Conservation (phyloP, 305 asterid species). For the Rubia balearica region DNA sequence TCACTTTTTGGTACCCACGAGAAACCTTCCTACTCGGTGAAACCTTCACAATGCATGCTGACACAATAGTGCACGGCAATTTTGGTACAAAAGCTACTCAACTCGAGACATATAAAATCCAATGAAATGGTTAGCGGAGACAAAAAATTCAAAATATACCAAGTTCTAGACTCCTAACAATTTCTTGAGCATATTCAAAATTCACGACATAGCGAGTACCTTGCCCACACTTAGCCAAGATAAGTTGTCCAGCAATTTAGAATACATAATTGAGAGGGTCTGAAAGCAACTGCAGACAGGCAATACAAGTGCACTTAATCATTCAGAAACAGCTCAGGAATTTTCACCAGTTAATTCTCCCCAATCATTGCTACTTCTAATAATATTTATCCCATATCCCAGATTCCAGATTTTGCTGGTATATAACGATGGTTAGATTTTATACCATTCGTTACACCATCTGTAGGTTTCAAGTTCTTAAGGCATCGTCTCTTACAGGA, state of each 20-base stretch:
- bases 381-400: conserved; percentile 40
- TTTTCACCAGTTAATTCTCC: conserved; percentile 33
- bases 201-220: conserved; percentile 7
- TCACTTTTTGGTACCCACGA: too few species aligned
- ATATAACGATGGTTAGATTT: conserved; percentile 1
- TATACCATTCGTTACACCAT: too few species aligned
- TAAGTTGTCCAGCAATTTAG: not conserved
- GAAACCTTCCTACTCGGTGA: not conserved
- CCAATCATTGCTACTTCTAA: conserved; percentile 61
- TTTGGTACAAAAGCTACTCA: not conserved
- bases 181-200: not conserved
- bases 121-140: not conserved
- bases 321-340: conserved; percentile 19
- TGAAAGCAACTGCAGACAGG: conserved; percentile 7
- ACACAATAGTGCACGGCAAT: not conserved
- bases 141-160: not conserved
- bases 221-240: not conserved
- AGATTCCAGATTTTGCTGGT: conserved; percentile 17
- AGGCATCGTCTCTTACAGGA: conserved; percentile 16
- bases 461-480: conserved; percentile 13
- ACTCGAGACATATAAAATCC: too few species aligned
- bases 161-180: too few species aligned
- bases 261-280: not conserved
- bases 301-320: conserved; percentile 1
- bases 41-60: not conserved